Evolutionary conservation across 2,329 filamentous ascomycete species (phyloP).

Genomic region (Venturia asperata): DNA sequence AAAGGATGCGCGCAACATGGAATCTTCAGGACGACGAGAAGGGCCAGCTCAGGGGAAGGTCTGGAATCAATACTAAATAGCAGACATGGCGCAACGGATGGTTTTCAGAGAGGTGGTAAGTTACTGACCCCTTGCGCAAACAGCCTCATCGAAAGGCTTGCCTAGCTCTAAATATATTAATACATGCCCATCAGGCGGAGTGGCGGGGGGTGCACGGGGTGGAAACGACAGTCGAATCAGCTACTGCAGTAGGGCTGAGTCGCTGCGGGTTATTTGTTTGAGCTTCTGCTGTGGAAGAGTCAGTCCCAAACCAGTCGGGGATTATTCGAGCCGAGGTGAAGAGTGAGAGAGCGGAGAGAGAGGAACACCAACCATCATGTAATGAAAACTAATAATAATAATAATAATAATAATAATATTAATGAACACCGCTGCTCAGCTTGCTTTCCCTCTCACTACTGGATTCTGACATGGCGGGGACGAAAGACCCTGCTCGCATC

Average conservation of each 20-base stretch:
- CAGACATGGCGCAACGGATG: background rate
- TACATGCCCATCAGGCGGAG: background rate
- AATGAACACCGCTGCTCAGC: background rate
- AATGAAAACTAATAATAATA: background rate
- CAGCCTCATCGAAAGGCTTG: slow-evolving; percentile 11
- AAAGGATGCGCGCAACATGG: background rate
- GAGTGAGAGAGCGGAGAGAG: background rate
- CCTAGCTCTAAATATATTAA: slow-evolving; percentile 7
- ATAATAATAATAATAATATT: no score
- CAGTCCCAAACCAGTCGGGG: background rate
- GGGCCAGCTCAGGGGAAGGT: background rate
- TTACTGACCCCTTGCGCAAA: background rate
- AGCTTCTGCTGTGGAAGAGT: background rate
- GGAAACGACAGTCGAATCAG: slow-evolving; percentile 1
- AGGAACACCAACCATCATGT: background rate
- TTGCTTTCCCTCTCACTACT: background rate
- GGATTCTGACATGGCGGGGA: background rate
- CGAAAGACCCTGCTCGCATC: slow-evolving; percentile 23
- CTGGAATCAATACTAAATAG: background rate
- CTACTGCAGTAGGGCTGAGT: slow-evolving; percentile 8
- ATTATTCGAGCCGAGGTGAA: background rate
- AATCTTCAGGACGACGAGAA: background rate
- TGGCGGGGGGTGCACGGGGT: slow-evolving; percentile 1
- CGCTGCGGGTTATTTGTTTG: background rate
- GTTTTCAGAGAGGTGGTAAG: background rate